Conservation (phyloP, 1,284 basidiomycete species). For the Trichosporon coremiiforme region DNA sequence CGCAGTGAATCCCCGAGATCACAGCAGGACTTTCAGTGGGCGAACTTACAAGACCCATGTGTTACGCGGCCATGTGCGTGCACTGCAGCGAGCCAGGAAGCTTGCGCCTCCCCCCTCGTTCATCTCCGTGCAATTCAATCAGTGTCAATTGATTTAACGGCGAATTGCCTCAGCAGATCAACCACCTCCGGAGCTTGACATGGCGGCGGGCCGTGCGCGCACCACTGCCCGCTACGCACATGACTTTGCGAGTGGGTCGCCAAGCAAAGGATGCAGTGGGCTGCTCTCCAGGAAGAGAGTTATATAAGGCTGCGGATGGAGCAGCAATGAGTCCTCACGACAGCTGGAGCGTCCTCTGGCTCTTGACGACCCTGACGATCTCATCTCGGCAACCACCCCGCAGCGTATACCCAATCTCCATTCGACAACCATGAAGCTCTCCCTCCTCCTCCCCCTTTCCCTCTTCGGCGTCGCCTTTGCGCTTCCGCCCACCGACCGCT, state of each 20-base stretch:
- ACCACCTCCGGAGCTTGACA: too few relatives aligned
- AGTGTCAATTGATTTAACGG: background rate
- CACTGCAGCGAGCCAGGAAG: background rate
- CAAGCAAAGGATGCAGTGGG: background rate
- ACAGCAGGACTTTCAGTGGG: background rate
- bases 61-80: background rate
- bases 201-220: too few relatives aligned
- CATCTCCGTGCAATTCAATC: slow-evolving; percentile 8
- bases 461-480: background rate
- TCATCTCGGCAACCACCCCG: background rate
- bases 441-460: background rate
- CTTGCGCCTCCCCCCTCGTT: background rate
- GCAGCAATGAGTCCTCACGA: background rate
- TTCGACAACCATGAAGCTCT: background rate
- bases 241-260: slow-evolving; percentile 1
- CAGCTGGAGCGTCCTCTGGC: background rate
- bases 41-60: background rate
- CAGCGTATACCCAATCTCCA: background rate
- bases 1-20: background rate
- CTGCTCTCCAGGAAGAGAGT: background rate
- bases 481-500: background rate
- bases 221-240: background rate
- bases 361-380: background rate
- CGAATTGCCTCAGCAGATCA: background rate
- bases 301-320: background rate